Base-by-base conservation (phyloP, 2,329 filamentous ascomycete species). In the Alternaria gansuensis region DNA sequence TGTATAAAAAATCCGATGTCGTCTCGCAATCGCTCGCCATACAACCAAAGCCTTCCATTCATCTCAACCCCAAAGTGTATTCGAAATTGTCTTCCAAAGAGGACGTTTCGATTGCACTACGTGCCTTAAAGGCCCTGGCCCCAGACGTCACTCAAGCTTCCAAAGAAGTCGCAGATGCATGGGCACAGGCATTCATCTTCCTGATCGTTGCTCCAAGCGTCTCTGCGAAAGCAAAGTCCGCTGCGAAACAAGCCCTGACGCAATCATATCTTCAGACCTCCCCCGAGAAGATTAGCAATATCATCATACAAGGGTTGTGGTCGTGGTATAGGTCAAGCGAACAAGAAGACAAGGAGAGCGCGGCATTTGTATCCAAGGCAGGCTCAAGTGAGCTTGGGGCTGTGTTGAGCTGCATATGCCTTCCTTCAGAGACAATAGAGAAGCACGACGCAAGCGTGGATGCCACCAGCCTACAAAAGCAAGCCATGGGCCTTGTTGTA, bases 161-260 rank as follows among this genome's bases (percentile, higher is more conserved):
- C 11, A 53, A 51, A 31, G 79, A 85, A 9, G 81, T 85, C n/a
- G 83, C 84, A 60, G 78, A 86, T 52, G 87, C 88, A 14, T 99
- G 94, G 95, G 88, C 91, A 13, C 91, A 96, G 69, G 88, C 90
- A 2, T 86, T 94, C 58, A 88, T 97, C n/a, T 96, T 90, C 74
- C 80, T 91, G 14, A 85, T 94, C 44, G 88, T 88, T 44, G 87
- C 89, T 1, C 79, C 86, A 13, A 81, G 77, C 11, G 81, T 91
- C 21, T 82, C 89, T 11, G 82, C 88, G 3, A 82, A 81, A 36
- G 80, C 90, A 46, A 88, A 90, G 56, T 87, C 88, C 63, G 84
- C 88, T 65, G 86, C 89, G 4, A 83, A 83, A 21, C 79, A 83
- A 44, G 79, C 84, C 0, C 78, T 99, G 31, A 87, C 90, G 0